Conservation (phyloP, 805 yeast genomes). For the Brettanomyces bruxellensis region DNA sequence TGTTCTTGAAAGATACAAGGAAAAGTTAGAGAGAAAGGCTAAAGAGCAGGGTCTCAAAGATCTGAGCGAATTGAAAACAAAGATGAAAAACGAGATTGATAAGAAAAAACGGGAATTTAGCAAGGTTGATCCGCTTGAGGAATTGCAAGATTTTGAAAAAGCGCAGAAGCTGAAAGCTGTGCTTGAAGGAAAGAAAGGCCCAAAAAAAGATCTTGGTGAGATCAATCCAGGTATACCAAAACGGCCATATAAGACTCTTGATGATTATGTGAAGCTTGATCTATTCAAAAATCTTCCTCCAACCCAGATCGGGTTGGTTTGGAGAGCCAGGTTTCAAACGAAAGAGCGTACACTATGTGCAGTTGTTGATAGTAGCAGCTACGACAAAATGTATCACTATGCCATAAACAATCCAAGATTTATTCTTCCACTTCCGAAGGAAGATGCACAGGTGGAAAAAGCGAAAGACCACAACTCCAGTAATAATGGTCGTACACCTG, state of each 20-base stretch:
- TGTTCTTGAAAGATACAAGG: slow-evolving; percentile 30
- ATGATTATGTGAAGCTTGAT: slow-evolving; percentile 60
- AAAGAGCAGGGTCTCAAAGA: slow-evolving; percentile 32
- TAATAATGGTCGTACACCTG: slow-evolving; percentile 24
- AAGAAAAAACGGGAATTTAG: slow-evolving; percentile 45
- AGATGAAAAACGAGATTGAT: slow-evolving; percentile 53
- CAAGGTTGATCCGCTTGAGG: slow-evolving; percentile 61
- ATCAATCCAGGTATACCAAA: slow-evolving; percentile 26
- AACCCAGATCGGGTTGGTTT: slow-evolving; percentile 66
- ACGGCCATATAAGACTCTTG: slow-evolving; percentile 60
- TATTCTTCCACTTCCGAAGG: slow-evolving; percentile 82
- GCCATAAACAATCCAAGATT: slow-evolving; percentile 76
- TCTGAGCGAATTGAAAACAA: slow-evolving; percentile 53
- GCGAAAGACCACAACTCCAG: slow-evolving; percentile 19
- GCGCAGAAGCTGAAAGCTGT: slow-evolving; percentile 12
- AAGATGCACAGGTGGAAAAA: slow-evolving; percentile 30
- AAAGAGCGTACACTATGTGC: slow-evolving; percentile 60
- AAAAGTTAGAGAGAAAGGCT: slow-evolving; percentile 32
- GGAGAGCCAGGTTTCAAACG: slow-evolving; percentile 79
- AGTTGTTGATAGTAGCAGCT: slow-evolving; percentile 46
- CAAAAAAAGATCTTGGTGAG: slow-evolving; percentile 24
- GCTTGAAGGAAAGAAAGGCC: slow-evolving; percentile 13
- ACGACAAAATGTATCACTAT: slow-evolving; percentile 47
- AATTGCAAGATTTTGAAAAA: slow-evolving; percentile 42
- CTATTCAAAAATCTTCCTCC: slow-evolving; percentile 48